Conservation (phyloP, 768 basidiomycete species). For the Tephrocybe sp. region DNA sequence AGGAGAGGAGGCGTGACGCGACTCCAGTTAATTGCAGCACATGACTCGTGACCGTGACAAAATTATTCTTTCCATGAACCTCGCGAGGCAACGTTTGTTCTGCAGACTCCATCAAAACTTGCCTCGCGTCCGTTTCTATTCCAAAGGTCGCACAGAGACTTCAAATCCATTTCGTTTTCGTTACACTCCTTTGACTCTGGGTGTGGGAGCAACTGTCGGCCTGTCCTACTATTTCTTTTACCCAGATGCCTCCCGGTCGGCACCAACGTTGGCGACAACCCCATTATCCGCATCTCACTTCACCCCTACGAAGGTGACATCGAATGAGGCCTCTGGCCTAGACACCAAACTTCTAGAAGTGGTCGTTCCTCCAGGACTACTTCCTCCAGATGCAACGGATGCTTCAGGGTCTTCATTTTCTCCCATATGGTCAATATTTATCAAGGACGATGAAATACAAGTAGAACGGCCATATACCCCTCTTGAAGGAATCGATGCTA, state of each 20-base stretch:
- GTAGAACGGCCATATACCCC: slow-evolving; percentile 87
- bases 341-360: slow-evolving; percentile 66
- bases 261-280: slow-evolving; percentile 34
- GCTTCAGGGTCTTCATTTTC: slow-evolving; percentile 18
- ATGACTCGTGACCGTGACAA: slow-evolving; percentile 12
- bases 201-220: slow-evolving; percentile 27
- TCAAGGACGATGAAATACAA: slow-evolving; percentile 88
- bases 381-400: slow-evolving; percentile 23
- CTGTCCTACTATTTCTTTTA: slow-evolving; percentile 50
- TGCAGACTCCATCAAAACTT: slow-evolving; percentile 1
- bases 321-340: slow-evolving; percentile 48
- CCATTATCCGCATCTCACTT: slow-evolving; percentile 53
- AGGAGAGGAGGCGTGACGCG: slow-evolving; percentile 9
- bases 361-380: slow-evolving; percentile 43
- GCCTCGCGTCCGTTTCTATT: slow-evolving; percentile 4
- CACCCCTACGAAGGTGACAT: slow-evolving; percentile 56
- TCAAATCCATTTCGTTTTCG: not conserved
- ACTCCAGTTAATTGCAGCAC: slow-evolving; percentile 6
- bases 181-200: slow-evolving; percentile 4
- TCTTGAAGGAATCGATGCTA: slow-evolving; percentile 61
- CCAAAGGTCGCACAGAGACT: not conserved
- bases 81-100: slow-evolving; percentile 6
- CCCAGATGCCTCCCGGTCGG: slow-evolving; percentile 42
- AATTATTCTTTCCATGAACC: slow-evolving; percentile 11
- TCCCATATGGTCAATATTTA: slow-evolving; percentile 72